Conservation (phyloP, 2,329 filamentous ascomycete species). For the Hyphodiscus sp. region DNA sequence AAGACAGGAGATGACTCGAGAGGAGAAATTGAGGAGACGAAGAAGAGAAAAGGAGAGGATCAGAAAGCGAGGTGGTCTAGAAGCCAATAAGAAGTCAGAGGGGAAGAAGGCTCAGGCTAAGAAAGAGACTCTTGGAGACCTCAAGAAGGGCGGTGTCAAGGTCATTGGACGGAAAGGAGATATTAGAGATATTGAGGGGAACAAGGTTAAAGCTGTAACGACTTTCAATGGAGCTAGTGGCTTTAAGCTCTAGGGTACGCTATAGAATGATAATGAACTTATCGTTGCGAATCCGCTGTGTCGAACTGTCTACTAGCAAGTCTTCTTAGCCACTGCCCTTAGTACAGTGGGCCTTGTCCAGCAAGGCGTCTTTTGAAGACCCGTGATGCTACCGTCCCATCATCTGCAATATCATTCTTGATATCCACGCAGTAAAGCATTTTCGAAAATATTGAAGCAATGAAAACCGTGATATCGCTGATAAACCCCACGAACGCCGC, state of each 20-base stretch:
- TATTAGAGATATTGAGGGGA: slow-evolving; percentile 76
- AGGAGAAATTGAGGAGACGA: slow-evolving; percentile 72
- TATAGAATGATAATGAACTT: background rate
- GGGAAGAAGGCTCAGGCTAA: slow-evolving; percentile 54
- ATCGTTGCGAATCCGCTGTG: background rate
- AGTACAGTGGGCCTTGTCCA: too few relatives aligned
- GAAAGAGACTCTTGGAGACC: slow-evolving; percentile 41
- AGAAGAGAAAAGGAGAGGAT: slow-evolving; percentile 81
- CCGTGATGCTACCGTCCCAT: too few relatives aligned
- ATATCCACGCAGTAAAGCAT: too few relatives aligned
- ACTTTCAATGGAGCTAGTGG: slow-evolving; percentile 45
- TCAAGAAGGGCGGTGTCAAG: slow-evolving; percentile 83
- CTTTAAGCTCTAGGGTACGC: slow-evolving; percentile 50
- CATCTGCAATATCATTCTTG: too few relatives aligned
- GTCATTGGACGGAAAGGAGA: slow-evolving; percentile 88
- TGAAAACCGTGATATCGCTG: too few relatives aligned
- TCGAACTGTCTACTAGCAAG: background rate
- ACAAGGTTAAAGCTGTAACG: slow-evolving; percentile 54
- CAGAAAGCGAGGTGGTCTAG: slow-evolving; percentile 56
- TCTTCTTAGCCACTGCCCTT: background rate
- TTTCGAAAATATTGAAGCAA: too few relatives aligned
- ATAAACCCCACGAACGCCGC: too few relatives aligned
- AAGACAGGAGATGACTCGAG: slow-evolving; percentile 78
- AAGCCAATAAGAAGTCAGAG: slow-evolving; percentile 40
- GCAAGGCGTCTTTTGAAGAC: too few relatives aligned